Evolutionary conservation across 257 asterid species (phyloP).

Genomic region (Misopates orontium): DNA sequence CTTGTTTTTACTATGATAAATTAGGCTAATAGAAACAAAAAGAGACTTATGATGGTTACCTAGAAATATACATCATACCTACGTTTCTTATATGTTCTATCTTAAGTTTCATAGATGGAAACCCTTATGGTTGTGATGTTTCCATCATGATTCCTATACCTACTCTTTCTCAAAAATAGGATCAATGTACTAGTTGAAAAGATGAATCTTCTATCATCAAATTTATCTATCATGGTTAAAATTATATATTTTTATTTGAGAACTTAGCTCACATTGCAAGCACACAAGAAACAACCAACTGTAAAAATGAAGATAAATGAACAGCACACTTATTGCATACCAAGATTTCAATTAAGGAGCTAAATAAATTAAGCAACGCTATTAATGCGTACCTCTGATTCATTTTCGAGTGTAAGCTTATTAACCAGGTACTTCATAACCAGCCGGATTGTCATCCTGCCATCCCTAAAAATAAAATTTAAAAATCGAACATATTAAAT

Average conservation of each 20-base stretch:
- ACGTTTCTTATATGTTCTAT: slow-evolving; percentile 48
- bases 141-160: slow-evolving; percentile 51
- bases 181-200: background rate
- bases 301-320: too few relatives aligned
- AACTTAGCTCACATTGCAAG: background rate
- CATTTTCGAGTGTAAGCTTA: slow-evolving; percentile 78
- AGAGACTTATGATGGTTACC: slow-evolving; percentile 36
- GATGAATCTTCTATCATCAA: too few relatives aligned
- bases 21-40: slow-evolving; percentile 41
- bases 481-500: background rate
- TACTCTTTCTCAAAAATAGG: slow-evolving; percentile 27
- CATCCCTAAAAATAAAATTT: slow-evolving; percentile 61
- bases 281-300: background rate
- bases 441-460: slow-evolving; percentile 74
- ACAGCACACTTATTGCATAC: too few relatives aligned
- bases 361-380: background rate
- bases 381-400: slow-evolving; percentile 75
- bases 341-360: too few relatives aligned
- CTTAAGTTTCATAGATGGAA: slow-evolving; percentile 21
- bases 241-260: too few relatives aligned
- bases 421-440: slow-evolving; percentile 82
- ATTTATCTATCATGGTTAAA: too few relatives aligned
- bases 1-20: slow-evolving; percentile 1
- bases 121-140: slow-evolving; percentile 56
- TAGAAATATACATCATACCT: slow-evolving; percentile 60